phyloP scores from a whole-genome alignment of 1,284 basidiomycete genomes.

The Fereydounia khargensis region DNA sequence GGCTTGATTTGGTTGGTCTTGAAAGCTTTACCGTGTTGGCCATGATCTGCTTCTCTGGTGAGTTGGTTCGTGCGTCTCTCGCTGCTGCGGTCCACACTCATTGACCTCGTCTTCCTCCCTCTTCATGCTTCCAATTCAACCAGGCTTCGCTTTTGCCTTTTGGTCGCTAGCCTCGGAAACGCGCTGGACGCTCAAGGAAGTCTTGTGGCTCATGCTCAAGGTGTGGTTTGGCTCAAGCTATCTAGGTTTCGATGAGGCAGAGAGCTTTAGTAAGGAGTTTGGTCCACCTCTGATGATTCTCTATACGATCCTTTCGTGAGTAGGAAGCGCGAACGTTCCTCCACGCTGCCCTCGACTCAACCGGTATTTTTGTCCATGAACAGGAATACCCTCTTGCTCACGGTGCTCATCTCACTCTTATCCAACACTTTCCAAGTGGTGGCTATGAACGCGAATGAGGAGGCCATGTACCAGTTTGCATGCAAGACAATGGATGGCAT shows the following conservation, averaged over 20 bases:
- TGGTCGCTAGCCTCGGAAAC: constrained; percentile 67
- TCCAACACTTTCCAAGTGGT: constrained; percentile 90
- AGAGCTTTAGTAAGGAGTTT: constrained; percentile 72
- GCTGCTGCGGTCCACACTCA: too few relatives aligned
- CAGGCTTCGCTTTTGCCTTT: constrained; percentile 84
- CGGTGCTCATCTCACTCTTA: constrained; percentile 70
- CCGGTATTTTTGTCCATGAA: too few relatives aligned
- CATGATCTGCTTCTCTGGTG: constrained; percentile 64
- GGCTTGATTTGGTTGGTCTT: too few relatives aligned
- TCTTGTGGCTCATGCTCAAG: constrained; percentile 86
- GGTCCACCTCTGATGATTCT: constrained; percentile 78
- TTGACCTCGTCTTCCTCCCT: too few relatives aligned
- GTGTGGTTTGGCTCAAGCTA: constrained; percentile 62
- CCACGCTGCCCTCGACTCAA: too few relatives aligned
- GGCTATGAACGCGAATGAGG: constrained; percentile 84
- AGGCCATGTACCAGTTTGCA: constrained; percentile 90
- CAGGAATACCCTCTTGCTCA: constrained; percentile 79
- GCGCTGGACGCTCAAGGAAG: constrained; percentile 62
- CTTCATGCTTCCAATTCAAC: too few relatives aligned
- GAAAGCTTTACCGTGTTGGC: constrained; percentile 85
- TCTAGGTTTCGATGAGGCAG: constrained; percentile 37
- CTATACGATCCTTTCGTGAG: constrained; percentile 40
- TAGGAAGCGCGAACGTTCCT: too few relatives aligned
- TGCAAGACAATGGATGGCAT: constrained; percentile 62
- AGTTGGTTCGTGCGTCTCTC: too few relatives aligned